Base-by-base conservation (phyloP, 345 rosid species). In the Salix koriyanagi region DNA sequence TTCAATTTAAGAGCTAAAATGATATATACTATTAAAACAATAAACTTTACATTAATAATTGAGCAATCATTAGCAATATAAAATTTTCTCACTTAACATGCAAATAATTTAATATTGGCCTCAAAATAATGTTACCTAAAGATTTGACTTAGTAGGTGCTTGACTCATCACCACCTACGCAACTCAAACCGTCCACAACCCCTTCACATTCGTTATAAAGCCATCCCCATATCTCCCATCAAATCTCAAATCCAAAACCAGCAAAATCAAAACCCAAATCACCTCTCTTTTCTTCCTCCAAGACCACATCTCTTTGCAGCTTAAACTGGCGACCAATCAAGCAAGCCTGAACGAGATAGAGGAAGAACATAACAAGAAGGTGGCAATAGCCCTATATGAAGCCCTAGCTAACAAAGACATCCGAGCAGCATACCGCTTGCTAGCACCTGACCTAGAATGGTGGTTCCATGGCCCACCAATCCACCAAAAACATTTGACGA, bases 381-480 rank as follows among this genome's bases (percentile, higher is more conserved):
- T 79, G 28, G 77, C 81, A 1, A 23, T 23, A 66, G 75, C 79
- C 75, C 80, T 81, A 2, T 84, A 84, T 13, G 75, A 79, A 7
- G 87, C 87, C 41, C 65, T 84, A 8, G 68, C 5, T 61, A 39
- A 62, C 3, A 70, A 21, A 18, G 79, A 81, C 67, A 83, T 79
- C 5, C 39, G 66, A 15, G 67, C 50, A 60, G 84, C 82, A 34
- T 81, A 81, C 39, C 76, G 71, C 4, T 26, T 76, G 30, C 74
- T 84, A 3, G 70, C 69, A 7, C 61, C 77, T 5, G 83, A 84
- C 79, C 84, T 81, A 4, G 84, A 81, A 60, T 84, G 87, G 87
- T 81, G 84, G 83, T 81, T 81, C 76, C 84, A 79, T 28, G 87
- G 87, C 9, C 87, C 87, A 0, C 87, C 87, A 1, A 12, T 62